Evolutionary conservation across 805 yeast genomes (phyloP).

Genomic region (Kodamaea leandrae): DNA sequence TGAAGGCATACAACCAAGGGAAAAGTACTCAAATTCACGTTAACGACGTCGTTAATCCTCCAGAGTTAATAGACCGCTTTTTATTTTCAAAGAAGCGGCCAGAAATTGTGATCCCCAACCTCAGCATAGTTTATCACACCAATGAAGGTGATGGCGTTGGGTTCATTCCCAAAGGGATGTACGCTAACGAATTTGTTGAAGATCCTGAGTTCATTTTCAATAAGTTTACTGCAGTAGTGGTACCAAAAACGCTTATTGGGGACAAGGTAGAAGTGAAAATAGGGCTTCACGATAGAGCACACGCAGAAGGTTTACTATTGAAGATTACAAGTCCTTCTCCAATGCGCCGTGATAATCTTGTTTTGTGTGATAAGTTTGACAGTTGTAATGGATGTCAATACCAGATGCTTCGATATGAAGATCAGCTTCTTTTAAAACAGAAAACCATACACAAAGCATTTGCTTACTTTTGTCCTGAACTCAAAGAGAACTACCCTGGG

Average conservation of each 20-base stretch:
- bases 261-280: conserved; percentile 32
- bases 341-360: conserved; percentile 24
- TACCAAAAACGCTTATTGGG: conserved; percentile 42
- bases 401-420: conserved; percentile 39
- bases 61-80: conserved; percentile 22
- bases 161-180: conserved; percentile 23
- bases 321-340: conserved; percentile 13
- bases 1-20: conserved; percentile 12
- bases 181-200: conserved; percentile 15
- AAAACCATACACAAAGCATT: conserved; percentile 33
- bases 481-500: conserved; percentile 10
- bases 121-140: conserved; percentile 27
- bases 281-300: conserved; percentile 27
- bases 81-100: conserved; percentile 25
- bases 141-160: conserved; percentile 40
- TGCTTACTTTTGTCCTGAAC: conserved; percentile 30
- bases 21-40: conserved; percentile 10
- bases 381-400: conserved; percentile 43
- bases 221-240: conserved; percentile 24
- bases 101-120: conserved; percentile 3
- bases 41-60: conserved; percentile 19
- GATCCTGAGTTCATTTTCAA: conserved; percentile 15
- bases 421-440: conserved; percentile 36
- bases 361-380: conserved; percentile 35
- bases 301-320: conserved; percentile 30